Evolutionary conservation across 352 stramenopile genomes (phyloP), one percentile per base, ranked within the genome.

Genomic region (Phytophthora sp.): DNA sequence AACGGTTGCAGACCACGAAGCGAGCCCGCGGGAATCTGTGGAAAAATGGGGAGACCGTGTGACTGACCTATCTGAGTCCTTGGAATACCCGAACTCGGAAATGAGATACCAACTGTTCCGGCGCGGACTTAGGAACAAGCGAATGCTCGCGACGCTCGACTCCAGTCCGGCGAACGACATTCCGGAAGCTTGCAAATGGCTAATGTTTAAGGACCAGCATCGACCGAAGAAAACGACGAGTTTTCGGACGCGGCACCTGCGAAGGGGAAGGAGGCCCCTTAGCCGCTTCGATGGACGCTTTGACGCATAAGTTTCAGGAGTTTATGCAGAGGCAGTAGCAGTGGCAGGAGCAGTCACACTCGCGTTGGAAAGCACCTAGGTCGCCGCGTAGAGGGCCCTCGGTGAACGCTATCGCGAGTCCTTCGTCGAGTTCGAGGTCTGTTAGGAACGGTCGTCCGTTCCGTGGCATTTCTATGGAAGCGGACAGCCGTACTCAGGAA

Each of bases 1-100:
- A 41, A 20, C 35, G 35, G 35, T 20, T 41, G 3, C 13, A 51
- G 29, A n/a, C 54, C n/a, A 64, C 42, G 2, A 63, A 54, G 8
- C 53, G 52, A 23, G 41, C 63, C 13, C 12, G 15, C 6, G 35
- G 35, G 7, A 16, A 41, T 41, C 35, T 18, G 15, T 41, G 9
- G 35, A 41, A 4, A 7, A 21, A 18, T 41, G 35, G 11, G 35
- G 35, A 8, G 35, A 20, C 35, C 35, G 35, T 21, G 35, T 21
- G 3, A 21, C 15, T 3, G 35, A 41, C 7, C 35, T 41, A 1
- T 41, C 13, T 7, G 35, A 41, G 35, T 41, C 15, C 4, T 7
- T 41, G 9, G 8, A 41, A 12, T 41, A 41, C 15, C 35, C 13
- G 13, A 41, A 41, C 20, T 7, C 35, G n/a, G 4, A 41, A 16